A percentile compares a stretch with the other conserved stretches of the same genome.
Evolutionary conservation across 495 filamentous ascomycete genomes (phyloP).

Genomic region (Xylaria castorea): DNA sequence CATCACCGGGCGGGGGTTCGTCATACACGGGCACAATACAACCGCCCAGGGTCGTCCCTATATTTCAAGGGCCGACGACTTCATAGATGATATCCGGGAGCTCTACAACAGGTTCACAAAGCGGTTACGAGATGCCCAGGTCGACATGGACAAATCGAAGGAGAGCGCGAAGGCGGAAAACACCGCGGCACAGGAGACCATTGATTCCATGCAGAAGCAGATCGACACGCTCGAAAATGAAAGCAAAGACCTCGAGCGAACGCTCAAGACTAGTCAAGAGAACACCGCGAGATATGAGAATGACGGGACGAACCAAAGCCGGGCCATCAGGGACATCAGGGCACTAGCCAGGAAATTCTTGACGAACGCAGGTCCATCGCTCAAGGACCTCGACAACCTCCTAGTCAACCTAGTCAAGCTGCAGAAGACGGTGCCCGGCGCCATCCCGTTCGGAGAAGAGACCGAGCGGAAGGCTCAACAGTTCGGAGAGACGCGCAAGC

Average conservation of each 20-base stretch:
- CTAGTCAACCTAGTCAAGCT: background rate
- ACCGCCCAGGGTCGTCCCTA: background rate
- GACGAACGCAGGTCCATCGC: background rate
- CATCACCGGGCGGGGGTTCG: background rate
- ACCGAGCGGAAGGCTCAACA: background rate
- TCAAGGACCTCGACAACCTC: background rate
- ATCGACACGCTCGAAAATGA: background rate
- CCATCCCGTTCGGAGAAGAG: background rate
- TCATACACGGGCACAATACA: background rate
- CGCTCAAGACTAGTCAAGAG: background rate
- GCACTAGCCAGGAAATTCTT: background rate
- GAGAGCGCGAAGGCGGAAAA: background rate
- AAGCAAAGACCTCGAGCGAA: slow-evolving; percentile 1
- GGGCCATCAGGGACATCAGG: background rate
- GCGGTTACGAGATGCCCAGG: background rate
- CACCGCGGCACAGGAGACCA: background rate
- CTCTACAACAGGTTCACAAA: background rate
- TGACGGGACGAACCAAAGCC: background rate
- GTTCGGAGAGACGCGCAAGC: background rate
- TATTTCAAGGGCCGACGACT: background rate
- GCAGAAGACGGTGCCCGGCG: slow-evolving; percentile 8
- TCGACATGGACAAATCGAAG: background rate
- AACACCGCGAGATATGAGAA: background rate
- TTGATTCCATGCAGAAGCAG: background rate
- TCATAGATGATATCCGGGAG: background rate